Base-by-base conservation (phyloP, 2,329 filamentous ascomycete species). In the Epichloe scottii region DNA sequence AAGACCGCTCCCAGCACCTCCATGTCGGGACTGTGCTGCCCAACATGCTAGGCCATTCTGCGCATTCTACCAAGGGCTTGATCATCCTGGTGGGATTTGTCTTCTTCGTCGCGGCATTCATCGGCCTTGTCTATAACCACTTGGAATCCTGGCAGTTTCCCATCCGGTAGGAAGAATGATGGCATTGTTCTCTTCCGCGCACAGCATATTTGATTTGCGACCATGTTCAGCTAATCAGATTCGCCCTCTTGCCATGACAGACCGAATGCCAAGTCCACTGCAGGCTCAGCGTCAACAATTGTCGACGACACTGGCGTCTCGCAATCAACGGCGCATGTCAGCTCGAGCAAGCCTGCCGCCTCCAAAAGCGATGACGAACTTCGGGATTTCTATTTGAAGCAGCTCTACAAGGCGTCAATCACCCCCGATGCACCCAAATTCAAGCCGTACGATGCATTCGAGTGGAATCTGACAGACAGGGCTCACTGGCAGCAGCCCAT, bases 401-500 rank as follows among this genome's bases (percentile, higher is more conserved):
- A 63, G 26, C 56, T 70, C 19, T 60, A 62, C 53, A 63, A 60
- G 38, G 62, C 64, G 5, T 58, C 56, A 2, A 53, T 64, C 52
- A 52, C 56, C 44, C 62, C 65, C 37, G 54, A 60, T 44, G 46
- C 59, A 0, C 46, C 51, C 6, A 54, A 34, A 14, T 70, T 67
- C 56, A 51, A 57, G 12, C 61, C 61, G 0, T 66, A 55, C 8
- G 64, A 66, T 34, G 66, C 63, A 30, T 63, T 66, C 41, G 59
- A 66, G 23, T 63, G 59, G 56, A 56, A 62, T 10, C 60, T 69
- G 8, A 55, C 60, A 6, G 59, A 54, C 6, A 51, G 53, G 3
- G 46, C 59, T 17, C 58, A 61, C n/a, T 71, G 67, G 58, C 63
- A 58, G 10, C 53, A 65, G 39, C 51, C 59, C 8, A 55, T 72